Evolutionary conservation across 192 early-diverging fungal genomes (phyloP), one percentile per base, ranked within the genome.

Genomic region (Backusella macrospora): DNA sequence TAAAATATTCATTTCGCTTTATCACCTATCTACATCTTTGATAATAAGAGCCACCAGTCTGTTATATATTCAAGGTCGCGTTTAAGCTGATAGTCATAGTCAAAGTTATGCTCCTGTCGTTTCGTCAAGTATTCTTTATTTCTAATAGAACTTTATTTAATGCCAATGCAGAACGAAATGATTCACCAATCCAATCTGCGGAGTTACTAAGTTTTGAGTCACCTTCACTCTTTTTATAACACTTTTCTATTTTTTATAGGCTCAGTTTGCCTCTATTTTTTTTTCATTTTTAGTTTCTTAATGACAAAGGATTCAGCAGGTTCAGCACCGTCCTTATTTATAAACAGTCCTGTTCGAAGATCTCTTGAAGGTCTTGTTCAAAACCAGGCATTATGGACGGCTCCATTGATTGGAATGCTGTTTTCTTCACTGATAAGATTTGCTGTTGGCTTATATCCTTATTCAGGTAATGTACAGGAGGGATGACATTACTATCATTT

Each of bases 341-440:
- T 45, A 45, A 26, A 43, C 12, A 72, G 59, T 18, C 71, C 71
- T 1, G 62, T 72, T 16, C 52, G 38, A 16, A 43, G 66, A 45
- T 67, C 67, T 29, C 67, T 78, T n/a, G 62, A 64, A 14, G 13
- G 55, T 8, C 44, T 85, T 12, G 80, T 81, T 4, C 82, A 81
- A 55, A 81, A 80, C 43, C 79, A 83, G 62, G 65, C 80, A 15
- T 76, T 78, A 18, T 75, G 73, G 55, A 71, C 76, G 18, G 82
- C 78, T 0, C 72, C 80, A 23, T 75, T 80, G 45, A 72, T 87
- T 43, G 71, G 77, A 71, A 23, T 85, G 76, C 66, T 87, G 42
- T 82, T 89, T 78, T 73, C 82, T 3, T 49, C 90, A 0, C 78
- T 91, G 5, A 78, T 95, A 7, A 89, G 91, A 64, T 93, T 87